Evolutionary conservation across 306 rosid species (phyloP).

Genomic region (Quercus robur): DNA sequence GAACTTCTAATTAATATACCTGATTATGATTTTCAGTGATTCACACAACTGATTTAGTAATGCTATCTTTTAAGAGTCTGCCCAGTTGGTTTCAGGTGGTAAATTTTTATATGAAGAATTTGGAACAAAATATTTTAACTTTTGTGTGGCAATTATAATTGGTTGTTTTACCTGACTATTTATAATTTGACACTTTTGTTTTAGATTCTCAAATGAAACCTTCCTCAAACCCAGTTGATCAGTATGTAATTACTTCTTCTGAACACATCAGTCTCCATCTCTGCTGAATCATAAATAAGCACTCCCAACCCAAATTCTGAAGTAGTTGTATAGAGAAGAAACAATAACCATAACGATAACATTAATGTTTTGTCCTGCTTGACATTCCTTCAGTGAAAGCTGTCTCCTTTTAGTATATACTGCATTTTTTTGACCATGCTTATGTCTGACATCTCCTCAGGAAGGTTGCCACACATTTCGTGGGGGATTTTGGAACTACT

Average conservation of each 20-base stretch:
- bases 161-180: not conserved
- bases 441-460: constrained; percentile 46
- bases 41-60: not conserved
- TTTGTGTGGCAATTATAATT: not conserved
- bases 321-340: not conserved
- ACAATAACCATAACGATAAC: not conserved
- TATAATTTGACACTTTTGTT: not conserved
- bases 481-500: constrained; percentile 98
- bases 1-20: not conserved
- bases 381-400: constrained; percentile 3
- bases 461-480: constrained; percentile 89
- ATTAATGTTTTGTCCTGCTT: not conserved
- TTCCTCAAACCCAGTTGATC: not conserved
- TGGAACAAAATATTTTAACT: not conserved
- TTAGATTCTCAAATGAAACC: not conserved
- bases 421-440: not conserved
- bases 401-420: constrained; percentile 7
- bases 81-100: not conserved
- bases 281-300: not conserved
- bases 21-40: not conserved
- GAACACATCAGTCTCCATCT: not conserved
- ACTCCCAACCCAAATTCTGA: not conserved
- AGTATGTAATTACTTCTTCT: not conserved
- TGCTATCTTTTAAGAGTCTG: not conserved
- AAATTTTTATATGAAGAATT: not conserved